Base-by-base conservation (phyloP, 306 rosid species). In the Luffa acutangula region DNA sequence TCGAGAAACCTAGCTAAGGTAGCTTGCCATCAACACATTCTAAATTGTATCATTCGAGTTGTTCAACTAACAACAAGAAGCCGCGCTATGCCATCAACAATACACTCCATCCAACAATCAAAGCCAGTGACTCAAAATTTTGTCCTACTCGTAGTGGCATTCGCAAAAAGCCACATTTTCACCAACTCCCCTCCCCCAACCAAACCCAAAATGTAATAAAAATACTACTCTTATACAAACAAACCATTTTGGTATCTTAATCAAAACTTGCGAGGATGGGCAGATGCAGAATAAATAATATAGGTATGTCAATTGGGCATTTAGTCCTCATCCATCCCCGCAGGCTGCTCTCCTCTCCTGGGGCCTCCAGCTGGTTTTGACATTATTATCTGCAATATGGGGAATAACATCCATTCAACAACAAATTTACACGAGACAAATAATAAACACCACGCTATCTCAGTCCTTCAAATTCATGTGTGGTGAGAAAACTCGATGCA, bases 301-400 rank as follows among this genome's bases (percentile, higher is more conserved):
- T 17, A 6, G 21, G 5, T 45, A 7, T 0, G 39, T 12, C 76
- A 71, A 45, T 11, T 25, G n/a, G 45, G 3, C 39, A 45, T 46
- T 82, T 87, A 89, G 80, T 92, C 97, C 89, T 93, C 99, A 33
- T 95, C 99, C 93, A 82, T 82, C 80, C 92, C 93, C 15, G 92
- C 97, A 74, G 99, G 97, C 78, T 90, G 88, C 41, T 86, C 90
- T 45, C 79, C 77, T 83, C 91, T 88, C 84, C 82, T 91, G 15
- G 96, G 99, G 14, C 97, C 99, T 67, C 99, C 97, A 7, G 97
- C 97, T 20, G 97, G 99, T 87, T 91, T 93, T 36, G 96, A 81
- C 97, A 93, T 91, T 53, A 95, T 95, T 80, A 95, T 91, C 99
- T 93, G 94, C 78, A 86, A 14, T 14, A 25, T 46, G 66, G 9